Base-by-base conservation (phyloP, 2,329 filamentous ascomycete species). In the Claviceps pazoutovae region DNA sequence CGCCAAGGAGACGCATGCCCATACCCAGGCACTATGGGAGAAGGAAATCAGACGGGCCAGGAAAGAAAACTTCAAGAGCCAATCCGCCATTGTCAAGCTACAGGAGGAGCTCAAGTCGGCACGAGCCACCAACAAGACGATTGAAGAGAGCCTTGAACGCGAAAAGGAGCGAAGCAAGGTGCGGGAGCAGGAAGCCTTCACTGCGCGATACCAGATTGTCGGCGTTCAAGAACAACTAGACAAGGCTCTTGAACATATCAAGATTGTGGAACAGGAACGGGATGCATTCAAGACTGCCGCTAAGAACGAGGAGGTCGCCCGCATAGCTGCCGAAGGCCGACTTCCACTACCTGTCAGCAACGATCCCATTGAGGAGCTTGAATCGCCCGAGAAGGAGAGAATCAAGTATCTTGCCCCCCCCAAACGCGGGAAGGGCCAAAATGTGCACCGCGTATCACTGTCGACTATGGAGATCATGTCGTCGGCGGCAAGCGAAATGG, bases 31-130 rank as follows among this genome's bases (percentile, higher is more conserved):
- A 19, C 66, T 85, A 9, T 87, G 83, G 77, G 84, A 88, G 60
- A 87, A 87, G 63, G 84, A 88, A 64, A 81, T 86, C 44, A 76
- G 83, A 51, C 74, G 80, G 52, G 75, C 79, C 9, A 74, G 82
- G 48, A 88, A 88, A 59, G 84, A 88, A 59, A 81, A 80, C 2
- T 87, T 86, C 73, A 87, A 86, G 62, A 76, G 79, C n/a, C 82
- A 86, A 58, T 86, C 83, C 2, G 67, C 71, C 11, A 74, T 83
- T 36, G 78, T 87, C 59, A 86, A 86, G 62, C 64, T 84, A n/a
- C 83, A 87, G 62, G 84, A 87, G 59, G 83, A 88, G 59, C 73
- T 86, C 56, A 87, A 87, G 62, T 69, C 78, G 0, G 70, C 77
- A 49, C 76, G 81, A 45, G 67, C 68, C 26, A 68, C 70, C n/a